These are phyloP conservation scores for Oropetium thomaeum DNA, from an alignment of 176 grass and related monocot genomes.

Conservation along the genomic window DNA sequence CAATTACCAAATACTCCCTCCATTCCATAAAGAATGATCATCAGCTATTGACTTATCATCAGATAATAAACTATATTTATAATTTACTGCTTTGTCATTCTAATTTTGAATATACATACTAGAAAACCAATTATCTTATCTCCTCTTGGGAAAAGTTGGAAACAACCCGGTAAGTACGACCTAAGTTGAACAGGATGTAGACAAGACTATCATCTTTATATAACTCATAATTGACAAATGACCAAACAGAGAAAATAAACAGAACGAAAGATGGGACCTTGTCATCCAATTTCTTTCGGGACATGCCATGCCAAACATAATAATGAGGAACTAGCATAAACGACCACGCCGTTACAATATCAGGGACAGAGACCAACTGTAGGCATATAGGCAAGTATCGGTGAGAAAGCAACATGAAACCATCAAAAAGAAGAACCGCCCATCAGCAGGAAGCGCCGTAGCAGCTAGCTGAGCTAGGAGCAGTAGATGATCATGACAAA, in stretches of 20 bases:
- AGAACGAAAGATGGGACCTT: background rate
- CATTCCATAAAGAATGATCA: background rate
- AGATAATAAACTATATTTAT: background rate
- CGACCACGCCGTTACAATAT: background rate
- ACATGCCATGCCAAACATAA: background rate
- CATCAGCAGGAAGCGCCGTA: background rate
- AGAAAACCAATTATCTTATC: background rate
- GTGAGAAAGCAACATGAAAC: slow-evolving; percentile 25
- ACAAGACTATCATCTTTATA: background rate
- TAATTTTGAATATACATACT: background rate
- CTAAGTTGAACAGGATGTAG: background rate
- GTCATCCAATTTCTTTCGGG: background rate
- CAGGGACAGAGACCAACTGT: background rate
- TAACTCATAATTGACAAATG: background rate
- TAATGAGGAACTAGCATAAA: background rate
- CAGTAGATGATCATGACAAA: background rate
- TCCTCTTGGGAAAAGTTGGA: background rate
- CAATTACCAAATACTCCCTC: background rate
- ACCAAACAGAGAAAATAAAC: background rate
- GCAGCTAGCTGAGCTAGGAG: background rate
- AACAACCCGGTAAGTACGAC: background rate
- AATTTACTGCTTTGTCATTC: background rate
- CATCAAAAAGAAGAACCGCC: background rate
- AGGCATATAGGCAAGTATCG: background rate
- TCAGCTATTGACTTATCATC: background rate